phyloP scores from a whole-genome alignment of 805 yeast species.

The Metschnikowia henanensis region DNA sequence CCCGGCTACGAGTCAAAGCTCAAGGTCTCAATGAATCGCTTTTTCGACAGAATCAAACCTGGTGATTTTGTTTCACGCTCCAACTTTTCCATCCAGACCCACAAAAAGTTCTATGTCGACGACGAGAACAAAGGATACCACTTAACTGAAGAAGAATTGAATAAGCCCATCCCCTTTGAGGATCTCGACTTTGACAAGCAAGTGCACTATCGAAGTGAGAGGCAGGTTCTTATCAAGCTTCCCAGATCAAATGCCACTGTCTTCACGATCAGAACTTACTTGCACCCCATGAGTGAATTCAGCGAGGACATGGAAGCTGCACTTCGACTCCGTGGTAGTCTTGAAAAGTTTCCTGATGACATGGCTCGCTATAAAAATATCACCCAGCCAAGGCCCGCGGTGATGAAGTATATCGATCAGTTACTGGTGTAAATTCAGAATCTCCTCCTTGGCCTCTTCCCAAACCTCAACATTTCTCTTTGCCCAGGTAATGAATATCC shows the following conservation, averaged over 20 bases:
- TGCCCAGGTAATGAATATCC: conserved; percentile 65
- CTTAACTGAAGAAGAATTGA: conserved; percentile 25
- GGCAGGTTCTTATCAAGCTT: conserved; percentile 55
- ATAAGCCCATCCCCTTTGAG: conserved; percentile 25
- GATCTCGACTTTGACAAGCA: conserved; percentile 41
- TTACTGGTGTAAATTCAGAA: conserved; percentile 17
- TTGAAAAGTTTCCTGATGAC: conserved; percentile 59
- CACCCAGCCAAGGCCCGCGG: conserved; percentile 71
- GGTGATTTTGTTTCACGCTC: conserved; percentile 41
- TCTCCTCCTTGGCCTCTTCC: conserved; percentile 57
- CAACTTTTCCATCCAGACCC: conserved; percentile 42
- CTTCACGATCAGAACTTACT: conserved; percentile 58
- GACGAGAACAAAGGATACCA: conserved; percentile 42
- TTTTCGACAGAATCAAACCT: conserved; percentile 34
- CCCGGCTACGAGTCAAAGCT: conserved; percentile 43
- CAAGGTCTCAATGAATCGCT: conserved; percentile 42
- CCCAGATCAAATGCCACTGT: conserved; percentile 47
- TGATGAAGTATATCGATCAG: conserved; percentile 27
- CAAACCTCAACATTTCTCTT: conserved; percentile 63
- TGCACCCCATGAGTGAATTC: conserved; percentile 50
- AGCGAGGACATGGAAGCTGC: conserved; percentile 45
- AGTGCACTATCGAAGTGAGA: conserved; percentile 58
- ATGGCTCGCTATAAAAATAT: conserved; percentile 63
- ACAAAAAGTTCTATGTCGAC: conserved; percentile 33
- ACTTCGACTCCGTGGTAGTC: conserved; percentile 59